Evolutionary conservation across 768 basidiomycete species (phyloP).

Genomic region (Dictyophora rubrovolvata): DNA sequence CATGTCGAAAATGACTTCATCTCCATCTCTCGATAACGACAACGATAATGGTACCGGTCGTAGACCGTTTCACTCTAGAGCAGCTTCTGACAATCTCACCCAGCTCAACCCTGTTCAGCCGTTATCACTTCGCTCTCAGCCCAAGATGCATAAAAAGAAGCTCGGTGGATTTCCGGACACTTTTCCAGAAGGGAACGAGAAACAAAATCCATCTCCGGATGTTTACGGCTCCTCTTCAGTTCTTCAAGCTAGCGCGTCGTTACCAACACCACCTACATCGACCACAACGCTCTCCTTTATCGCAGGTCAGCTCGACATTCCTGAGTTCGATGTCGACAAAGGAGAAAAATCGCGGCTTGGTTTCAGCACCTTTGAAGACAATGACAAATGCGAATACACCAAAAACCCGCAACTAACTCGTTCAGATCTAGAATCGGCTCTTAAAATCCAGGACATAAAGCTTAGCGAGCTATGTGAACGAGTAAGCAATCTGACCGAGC

Average conservation of each 20-base stretch:
- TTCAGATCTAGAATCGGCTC: background rate
- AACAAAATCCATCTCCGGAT: background rate
- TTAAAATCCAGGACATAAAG: background rate
- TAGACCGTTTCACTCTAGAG: background rate
- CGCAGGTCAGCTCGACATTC: background rate
- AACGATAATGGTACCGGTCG: background rate
- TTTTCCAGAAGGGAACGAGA: background rate
- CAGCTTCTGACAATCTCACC: background rate
- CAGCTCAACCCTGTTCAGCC: background rate
- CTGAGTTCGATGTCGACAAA: background rate
- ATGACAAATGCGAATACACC: background rate
- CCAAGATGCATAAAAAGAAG: background rate
- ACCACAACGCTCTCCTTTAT: slow-evolving; percentile 2
- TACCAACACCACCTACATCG: slow-evolving; percentile 6
- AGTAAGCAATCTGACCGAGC: background rate
- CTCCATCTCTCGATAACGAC: background rate
- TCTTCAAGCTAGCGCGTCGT: background rate
- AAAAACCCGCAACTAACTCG: background rate
- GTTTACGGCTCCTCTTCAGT: background rate
- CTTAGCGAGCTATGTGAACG: background rate
- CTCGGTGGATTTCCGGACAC: background rate
- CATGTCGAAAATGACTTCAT: background rate
- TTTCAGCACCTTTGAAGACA: background rate
- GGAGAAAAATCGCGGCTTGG: background rate
- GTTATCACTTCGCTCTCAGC: background rate